Evolutionary conservation across 2,329 filamentous ascomycete species (phyloP), one percentile per base, ranked within the genome.

Genomic region (Aspergillus terreus): DNA sequence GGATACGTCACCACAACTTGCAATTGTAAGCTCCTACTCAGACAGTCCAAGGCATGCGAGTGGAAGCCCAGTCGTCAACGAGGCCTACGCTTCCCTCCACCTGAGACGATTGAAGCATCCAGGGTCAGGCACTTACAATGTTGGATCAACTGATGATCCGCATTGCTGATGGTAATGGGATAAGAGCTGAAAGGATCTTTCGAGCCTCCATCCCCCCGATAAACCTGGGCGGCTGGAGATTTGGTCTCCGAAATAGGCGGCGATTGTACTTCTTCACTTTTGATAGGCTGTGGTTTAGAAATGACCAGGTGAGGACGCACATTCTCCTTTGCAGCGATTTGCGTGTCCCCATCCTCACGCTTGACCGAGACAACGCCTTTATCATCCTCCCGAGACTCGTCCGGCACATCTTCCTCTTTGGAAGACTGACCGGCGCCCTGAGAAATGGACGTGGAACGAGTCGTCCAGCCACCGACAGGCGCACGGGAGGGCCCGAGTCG

Each of bases 1-100:
- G 65, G 65, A 49, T 68, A 68, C 12, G 59, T 65, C 23, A 63
- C 60, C 36, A 67, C 59, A 58, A 65, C 65, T 68, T 54, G 9
- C 43, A 46, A 43, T 21, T 33, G 58, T 66, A 50, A 66, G 63
- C 52, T 46, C 35, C 14, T 35, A 41, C 33, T 46, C 49, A 49
- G 42, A 23, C 41, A 44, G 33, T 23, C 47, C 23, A 10, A 47
- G 21, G 32, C 23, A 32, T 46, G 12, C 30, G 19, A 23, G 23
- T 17, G 14, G 12, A 21, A 43, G 23, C 15, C 35, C 15, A 38
- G 15, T 38, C 15, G 15, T 30, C 7, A 30, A 9, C 27, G 27
- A 1, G 3, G 27, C 27, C 27, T 30, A 30, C 27, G 27, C 27
- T 42, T 19, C 19, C 19, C 19, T 42, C n/a, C 19, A 42, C 19